These are phyloP conservation scores for Rheum nobile DNA, from an alignment of 148 eudicot genomes.

Conservation along the genomic window DNA sequence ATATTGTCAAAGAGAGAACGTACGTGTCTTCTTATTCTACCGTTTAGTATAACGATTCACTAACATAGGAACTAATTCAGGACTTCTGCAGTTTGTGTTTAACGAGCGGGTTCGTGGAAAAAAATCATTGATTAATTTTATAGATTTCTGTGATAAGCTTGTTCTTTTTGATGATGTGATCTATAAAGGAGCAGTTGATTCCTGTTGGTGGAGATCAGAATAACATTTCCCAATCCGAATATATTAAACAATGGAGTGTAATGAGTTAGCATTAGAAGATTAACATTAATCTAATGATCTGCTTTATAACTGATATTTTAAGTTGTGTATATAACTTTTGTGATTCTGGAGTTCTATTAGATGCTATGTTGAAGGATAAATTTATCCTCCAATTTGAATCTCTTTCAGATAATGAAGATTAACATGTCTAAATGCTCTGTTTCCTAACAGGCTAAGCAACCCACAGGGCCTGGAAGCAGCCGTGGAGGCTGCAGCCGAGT, in stretches of 20 bases:
- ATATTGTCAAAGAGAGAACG: not conserved
- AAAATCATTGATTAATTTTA: no score
- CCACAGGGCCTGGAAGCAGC: constrained; percentile 58
- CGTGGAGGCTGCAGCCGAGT: constrained; percentile 64
- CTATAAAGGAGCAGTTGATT: no score
- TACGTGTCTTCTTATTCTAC: not conserved
- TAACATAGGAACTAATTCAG: not conserved
- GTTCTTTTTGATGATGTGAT: no score
- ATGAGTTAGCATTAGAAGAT: no score
- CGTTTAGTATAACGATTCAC: not conserved
- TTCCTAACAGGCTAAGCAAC: constrained; percentile 42
- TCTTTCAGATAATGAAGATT: not conserved
- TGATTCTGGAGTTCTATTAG: not conserved
- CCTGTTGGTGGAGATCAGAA: no score
- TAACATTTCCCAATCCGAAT: no score
- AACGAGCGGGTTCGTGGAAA: no score
- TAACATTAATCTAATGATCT: no score
- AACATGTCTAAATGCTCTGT: not conserved
- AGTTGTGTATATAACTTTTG: not conserved
- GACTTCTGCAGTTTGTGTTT: no score
- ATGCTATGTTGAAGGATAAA: not conserved
- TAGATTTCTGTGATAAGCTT: no score
- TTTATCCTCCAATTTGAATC: not conserved
- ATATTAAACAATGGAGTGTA: no score
- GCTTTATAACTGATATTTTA: no score